Evolutionary conservation across 768 basidiomycete species (phyloP), one percentile per base, ranked within the genome.

Genomic region (Lactifluus hygrophoroides): DNA sequence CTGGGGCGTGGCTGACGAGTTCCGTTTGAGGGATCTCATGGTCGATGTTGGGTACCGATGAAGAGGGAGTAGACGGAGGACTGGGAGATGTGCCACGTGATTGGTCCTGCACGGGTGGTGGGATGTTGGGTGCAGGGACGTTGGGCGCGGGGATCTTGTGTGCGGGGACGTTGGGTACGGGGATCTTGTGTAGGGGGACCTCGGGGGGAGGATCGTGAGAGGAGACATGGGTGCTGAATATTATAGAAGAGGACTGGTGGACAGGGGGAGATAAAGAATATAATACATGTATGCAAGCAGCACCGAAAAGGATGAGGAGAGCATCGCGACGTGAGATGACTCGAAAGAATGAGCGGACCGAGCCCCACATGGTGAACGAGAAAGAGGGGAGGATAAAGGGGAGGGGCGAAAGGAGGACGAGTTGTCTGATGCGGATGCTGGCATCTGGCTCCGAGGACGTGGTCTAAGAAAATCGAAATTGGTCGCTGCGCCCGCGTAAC

Each of bases 1-100:
- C 90, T 28, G 84, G 84, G 5, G 83, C 84, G 55, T 89, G 87
- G 23, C 80, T 75, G 13, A 83, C 69, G 28, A 89, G 66, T 14
- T 76, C 73, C 0, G 86, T 88, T 46, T 76, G 72, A 0, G 82
- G 82, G 3, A 86, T 58, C 14, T 51, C 46, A 10, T 30, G 34
- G 27, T 7, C 56, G 23, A 54, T 32, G 21, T 45, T 13, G 21
- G 53, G 32, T 3, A 23, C 17, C 4, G 53, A 19, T 9, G 57
- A 19, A 5, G 54, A 28, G 38, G 44, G 16, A 14, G 27, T 2
- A 17, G 60, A 2, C 11, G 45, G 14, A 35, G 47, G 28, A 11
- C 35, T 19, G 10, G 27, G 45, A 11, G 49, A 17, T 42, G 13
- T 17, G 16, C 40, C 17, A 50, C 25, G 42, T 42, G 27, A 37